Evolutionary conservation across 2,329 filamentous ascomycete species (phyloP), one percentile per base, ranked within the genome.

Genomic region (Coniochaeta sp.): DNA sequence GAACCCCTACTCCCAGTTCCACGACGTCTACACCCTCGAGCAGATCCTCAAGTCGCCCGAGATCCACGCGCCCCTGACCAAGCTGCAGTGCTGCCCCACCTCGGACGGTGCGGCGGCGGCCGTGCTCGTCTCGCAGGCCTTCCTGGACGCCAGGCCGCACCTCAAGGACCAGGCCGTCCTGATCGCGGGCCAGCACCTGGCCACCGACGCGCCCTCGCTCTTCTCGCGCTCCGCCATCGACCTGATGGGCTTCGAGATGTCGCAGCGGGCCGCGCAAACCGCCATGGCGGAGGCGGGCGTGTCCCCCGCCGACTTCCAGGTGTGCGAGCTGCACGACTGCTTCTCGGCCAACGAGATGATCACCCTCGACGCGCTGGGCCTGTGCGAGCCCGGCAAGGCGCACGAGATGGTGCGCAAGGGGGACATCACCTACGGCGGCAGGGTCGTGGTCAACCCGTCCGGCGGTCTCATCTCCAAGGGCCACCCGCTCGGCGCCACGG

Each of bases 1-100:
- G 66, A 98, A 98, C 80, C 93, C 93, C 10, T 99, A 99, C 81
- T 93, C 91, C n/a, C 93, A 98, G 75, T 98, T 99, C 81, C 89
- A 89, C 70, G 86, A 96, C 70, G 90, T 93, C 72, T 98, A 98
- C 79, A 90, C 89, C 0, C 85, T 88, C 44, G 90, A 96, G 34
- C 88, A 98, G 75, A 81, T 98, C 72, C 75, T 91, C 71, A 79
- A 88, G 40, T 78, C 90, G 0, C 80, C 90, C 62, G 89, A 86
- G 82, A 90, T 98, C 74, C 87, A 91, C 76, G 85, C 86, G 65
- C 93, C 93, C 17, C 82, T 98, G 60, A 98, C 95, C 61, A 98
- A 97, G 77, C 87, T 98, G n/a, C 95, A 98, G 78, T 98, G 93
- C 83, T 97, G 93, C 76, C 93, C 95, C 1, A 98, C 93, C 1